Percentiles rank a stretch among this genome's conserved stretches.
Conservation (phyloP, 2,329 filamentous ascomycete species). For the Cucurbitaria berberidis region DNA sequence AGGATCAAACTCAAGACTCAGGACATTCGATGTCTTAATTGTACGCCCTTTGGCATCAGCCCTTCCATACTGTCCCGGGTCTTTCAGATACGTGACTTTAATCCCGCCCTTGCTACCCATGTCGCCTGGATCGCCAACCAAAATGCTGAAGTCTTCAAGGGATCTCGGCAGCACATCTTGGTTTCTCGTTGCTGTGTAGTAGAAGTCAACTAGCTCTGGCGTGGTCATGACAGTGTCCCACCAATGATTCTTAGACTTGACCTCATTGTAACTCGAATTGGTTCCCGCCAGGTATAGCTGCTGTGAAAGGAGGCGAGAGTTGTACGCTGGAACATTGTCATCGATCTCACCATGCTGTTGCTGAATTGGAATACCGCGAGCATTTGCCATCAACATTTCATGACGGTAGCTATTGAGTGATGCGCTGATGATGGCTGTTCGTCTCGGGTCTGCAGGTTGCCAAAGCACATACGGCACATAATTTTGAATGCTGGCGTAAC, state of each 20-base stretch:
- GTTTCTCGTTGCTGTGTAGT: constrained; percentile 44
- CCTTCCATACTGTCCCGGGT: constrained; percentile 59
- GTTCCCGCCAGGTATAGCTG: constrained; percentile 53
- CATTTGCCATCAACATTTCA: constrained; percentile 61
- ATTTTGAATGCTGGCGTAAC: constrained; percentile 64
- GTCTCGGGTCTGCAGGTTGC: constrained; percentile 60
- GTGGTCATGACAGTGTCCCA: constrained; percentile 60
- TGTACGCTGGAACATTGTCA: constrained; percentile 65
- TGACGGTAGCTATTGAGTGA: constrained; percentile 61
- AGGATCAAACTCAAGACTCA: constrained; percentile 37
- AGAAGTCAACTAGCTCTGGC: constrained; percentile 56
- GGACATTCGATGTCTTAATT: constrained; percentile 44
- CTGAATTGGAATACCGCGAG: constrained; percentile 59
- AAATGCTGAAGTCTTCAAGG: constrained; percentile 53
- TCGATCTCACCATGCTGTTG: constrained; percentile 64
- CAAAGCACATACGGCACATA: constrained; percentile 66
- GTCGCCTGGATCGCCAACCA: constrained; percentile 59
- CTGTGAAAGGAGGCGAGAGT: constrained; percentile 62
- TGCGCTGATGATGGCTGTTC: constrained; percentile 55
- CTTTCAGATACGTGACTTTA: constrained; percentile 56
- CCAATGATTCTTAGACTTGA: constrained; percentile 37
- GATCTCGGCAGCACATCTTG: constrained; percentile 23
- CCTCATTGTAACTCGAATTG: constrained; percentile 57
- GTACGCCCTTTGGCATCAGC: constrained; percentile 49
- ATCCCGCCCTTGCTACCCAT: constrained; percentile 61